phyloP scores from a whole-genome alignment of 2,329 filamentous ascomycete species.

The Nemania bipapillata region DNA sequence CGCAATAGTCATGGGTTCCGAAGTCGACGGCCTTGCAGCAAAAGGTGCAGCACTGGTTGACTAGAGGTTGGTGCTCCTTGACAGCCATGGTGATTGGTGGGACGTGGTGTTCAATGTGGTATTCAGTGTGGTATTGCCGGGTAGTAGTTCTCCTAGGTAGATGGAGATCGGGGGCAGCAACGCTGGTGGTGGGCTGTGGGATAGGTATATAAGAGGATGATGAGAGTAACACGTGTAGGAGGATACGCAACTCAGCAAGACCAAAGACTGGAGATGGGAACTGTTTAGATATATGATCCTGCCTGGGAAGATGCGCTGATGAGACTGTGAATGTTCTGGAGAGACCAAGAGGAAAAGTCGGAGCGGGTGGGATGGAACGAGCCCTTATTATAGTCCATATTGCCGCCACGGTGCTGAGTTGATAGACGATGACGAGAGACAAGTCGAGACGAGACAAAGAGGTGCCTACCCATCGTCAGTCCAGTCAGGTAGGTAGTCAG shows the following conservation, averaged over 20 bases:
- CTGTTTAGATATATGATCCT: conserved; percentile 1
- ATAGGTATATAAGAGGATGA: conserved; percentile 52
- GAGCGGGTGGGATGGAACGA: conserved; percentile 27
- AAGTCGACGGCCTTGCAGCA: conserved; percentile 64
- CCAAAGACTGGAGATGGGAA: not conserved
- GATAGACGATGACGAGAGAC: conserved; percentile 35
- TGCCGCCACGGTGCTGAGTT: conserved; percentile 26
- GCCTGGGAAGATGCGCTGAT: conserved; percentile 11
- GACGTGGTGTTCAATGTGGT: conserved; percentile 8
- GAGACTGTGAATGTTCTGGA: conserved; percentile 26
- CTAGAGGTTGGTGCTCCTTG: conserved; percentile 57
- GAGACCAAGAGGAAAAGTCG: conserved; percentile 18
- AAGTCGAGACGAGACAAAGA: conserved; percentile 12
- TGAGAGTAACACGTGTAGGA: not conserved
- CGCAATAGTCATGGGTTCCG: conserved; percentile 63
- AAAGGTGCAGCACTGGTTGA: conserved; percentile 63
- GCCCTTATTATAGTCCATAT: conserved; percentile 34
- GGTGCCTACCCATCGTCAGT: conserved; percentile 35
- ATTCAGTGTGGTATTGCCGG: conserved; percentile 16
- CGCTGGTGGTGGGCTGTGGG: conserved; percentile 48
- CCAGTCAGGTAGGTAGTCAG: conserved; percentile 14
- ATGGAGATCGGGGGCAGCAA: conserved; percentile 51
- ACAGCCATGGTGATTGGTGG: conserved; percentile 54
- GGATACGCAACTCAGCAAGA: not conserved
- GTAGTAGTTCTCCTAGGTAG: conserved; percentile 42